Evolutionary conservation across 1,284 basidiomycete genomes (phyloP).

Genomic region (Schizopora paradoxa): DNA sequence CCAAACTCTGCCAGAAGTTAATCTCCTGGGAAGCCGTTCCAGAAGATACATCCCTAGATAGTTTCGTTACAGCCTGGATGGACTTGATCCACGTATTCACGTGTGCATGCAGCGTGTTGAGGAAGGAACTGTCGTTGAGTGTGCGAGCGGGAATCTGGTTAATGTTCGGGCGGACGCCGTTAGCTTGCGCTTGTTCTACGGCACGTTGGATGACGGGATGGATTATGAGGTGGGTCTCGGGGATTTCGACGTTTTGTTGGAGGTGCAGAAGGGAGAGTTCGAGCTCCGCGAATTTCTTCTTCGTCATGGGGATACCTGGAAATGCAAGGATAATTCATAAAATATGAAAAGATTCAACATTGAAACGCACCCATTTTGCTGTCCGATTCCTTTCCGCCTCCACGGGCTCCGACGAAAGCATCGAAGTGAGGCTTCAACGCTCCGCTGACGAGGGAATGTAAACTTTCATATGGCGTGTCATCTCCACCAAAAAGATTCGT

Average conservation of each 20-base stretch:
- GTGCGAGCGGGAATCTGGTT: slow-evolving; percentile 70
- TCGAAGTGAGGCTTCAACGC: slow-evolving; percentile 99
- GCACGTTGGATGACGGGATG: slow-evolving; percentile 88
- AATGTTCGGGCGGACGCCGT: slow-evolving; percentile 62
- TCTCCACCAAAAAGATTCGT: slow-evolving; percentile 90
- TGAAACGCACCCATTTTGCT: slow-evolving; percentile 72
- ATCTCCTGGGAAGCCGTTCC: slow-evolving; percentile 98
- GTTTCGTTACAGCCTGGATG: slow-evolving; percentile 94
- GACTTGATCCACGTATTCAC: slow-evolving; percentile 99
- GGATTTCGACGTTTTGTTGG: slow-evolving; percentile 99
- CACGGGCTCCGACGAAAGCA: slow-evolving; percentile 81
- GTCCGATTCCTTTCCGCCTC: slow-evolving; percentile 74
- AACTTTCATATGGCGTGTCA: slow-evolving; percentile 89
- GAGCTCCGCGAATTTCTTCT: slow-evolving; percentile 98
- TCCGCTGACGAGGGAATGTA: slow-evolving; percentile 94
- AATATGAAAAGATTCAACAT: background rate
- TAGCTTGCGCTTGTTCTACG: slow-evolving; percentile 69
- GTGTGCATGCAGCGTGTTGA: slow-evolving; percentile 90
- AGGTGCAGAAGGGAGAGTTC: slow-evolving; percentile 94
- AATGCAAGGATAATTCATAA: slow-evolving; percentile 1
- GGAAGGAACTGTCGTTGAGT: slow-evolving; percentile 85
- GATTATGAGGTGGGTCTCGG: slow-evolving; percentile 89
- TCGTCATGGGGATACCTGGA: slow-evolving; percentile 92
- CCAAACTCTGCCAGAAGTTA: slow-evolving; percentile 97
- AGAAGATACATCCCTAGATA: slow-evolving; percentile 87